These are phyloP conservation scores for Phytopythium delawarense DNA, from an alignment of 352 stramenopile species.

Conservation along the genomic window DNA sequence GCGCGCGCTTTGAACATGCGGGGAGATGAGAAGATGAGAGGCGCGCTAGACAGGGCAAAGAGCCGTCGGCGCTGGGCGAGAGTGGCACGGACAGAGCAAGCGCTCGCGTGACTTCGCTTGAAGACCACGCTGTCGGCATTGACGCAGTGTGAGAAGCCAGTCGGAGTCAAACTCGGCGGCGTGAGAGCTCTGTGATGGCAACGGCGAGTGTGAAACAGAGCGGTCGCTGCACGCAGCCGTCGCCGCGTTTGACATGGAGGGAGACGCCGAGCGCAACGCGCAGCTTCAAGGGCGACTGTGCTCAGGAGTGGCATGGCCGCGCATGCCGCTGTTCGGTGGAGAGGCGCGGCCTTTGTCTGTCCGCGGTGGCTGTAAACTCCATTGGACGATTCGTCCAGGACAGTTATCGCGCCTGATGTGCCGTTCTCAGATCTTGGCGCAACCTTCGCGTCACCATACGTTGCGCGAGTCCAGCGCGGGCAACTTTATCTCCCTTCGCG, in stretches of 20 bases:
- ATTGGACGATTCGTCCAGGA: not conserved
- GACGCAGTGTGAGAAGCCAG: not conserved
- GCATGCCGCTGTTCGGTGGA: constrained; percentile 6
- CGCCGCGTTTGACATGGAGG: not conserved
- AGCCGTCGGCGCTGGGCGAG: not conserved
- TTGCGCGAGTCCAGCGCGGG: not conserved
- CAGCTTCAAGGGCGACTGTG: constrained; percentile 1
- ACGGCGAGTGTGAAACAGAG: not conserved
- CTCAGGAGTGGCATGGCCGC: constrained; percentile 1
- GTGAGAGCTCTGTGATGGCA: not conserved
- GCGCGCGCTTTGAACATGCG: constrained; percentile 7
- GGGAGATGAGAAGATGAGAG: constrained; percentile 4
- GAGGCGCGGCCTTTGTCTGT: not conserved
- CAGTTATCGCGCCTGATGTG: not conserved
- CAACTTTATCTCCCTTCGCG: constrained; percentile 1
- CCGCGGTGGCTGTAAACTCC: not conserved
- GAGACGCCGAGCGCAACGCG: not conserved
- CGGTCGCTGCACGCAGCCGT: not conserved
- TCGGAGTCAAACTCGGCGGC: not conserved
- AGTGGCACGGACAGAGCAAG: constrained; percentile 7
- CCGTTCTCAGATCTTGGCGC: not conserved
- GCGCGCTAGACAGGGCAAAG: constrained; percentile 5
- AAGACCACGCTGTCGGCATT: not conserved
- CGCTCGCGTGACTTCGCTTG: not conserved
- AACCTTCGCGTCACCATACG: not conserved